A percentile compares a stretch with the other conserved stretches of the same genome.
Conservation (phyloP, 345 rosid genomes). For the Gossypioides kirkii region DNA sequence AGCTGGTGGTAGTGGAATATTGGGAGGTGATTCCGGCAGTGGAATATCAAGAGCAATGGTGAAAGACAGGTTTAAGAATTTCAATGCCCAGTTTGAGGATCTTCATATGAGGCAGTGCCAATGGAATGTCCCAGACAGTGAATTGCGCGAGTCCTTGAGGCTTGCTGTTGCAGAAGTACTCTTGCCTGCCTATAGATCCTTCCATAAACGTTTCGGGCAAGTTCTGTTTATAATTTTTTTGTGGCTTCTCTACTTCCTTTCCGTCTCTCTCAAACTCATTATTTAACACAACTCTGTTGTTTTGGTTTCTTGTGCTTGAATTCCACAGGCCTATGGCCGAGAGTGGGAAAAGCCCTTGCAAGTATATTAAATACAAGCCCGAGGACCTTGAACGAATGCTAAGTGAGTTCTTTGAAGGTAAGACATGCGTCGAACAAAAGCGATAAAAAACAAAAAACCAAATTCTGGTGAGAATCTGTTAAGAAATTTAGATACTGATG, state of each 20-base stretch:
- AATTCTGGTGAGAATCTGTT: neutral
- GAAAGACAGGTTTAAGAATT: constrained; percentile 90
- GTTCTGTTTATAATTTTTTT: constrained; percentile 1
- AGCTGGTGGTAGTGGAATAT: constrained; percentile 23
- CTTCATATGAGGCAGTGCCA: constrained; percentile 90
- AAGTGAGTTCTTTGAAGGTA: constrained; percentile 88
- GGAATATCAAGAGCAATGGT: constrained; percentile 65
- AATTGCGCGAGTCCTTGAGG: constrained; percentile 80
- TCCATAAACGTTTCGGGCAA: constrained; percentile 79
- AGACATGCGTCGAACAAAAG: constrained; percentile 77
- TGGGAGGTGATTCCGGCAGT: constrained; percentile 27
- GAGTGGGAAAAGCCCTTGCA: constrained; percentile 71
- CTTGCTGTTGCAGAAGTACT: constrained; percentile 98
- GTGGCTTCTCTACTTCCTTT: neutral
- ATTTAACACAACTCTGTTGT: neutral
- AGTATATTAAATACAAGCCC: constrained; percentile 71
- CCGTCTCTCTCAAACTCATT: neutral
- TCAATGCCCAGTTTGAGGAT: constrained; percentile 85
- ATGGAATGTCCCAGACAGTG: constrained; percentile 97
- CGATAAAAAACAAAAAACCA: constrained; percentile 29
- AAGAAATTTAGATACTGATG: neutral
- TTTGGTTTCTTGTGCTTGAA: neutral
- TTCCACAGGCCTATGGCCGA: constrained; percentile 78
- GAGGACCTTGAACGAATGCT: constrained; percentile 90
- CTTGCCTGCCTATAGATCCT: constrained; percentile 92